Evolutionary conservation across 805 yeast species (phyloP).

Genomic region (Candida peoriensis): DNA sequence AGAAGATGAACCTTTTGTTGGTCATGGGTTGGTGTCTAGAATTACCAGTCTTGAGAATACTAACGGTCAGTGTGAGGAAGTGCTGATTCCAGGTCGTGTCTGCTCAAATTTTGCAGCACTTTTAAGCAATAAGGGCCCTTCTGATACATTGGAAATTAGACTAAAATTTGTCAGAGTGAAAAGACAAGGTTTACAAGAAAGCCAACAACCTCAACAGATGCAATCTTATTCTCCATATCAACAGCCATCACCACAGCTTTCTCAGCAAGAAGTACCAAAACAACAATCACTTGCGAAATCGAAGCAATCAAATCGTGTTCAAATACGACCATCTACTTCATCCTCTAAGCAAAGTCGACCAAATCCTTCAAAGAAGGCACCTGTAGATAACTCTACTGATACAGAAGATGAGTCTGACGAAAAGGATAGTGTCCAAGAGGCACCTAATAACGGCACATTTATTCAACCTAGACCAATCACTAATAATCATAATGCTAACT

Average conservation of each 20-base stretch:
- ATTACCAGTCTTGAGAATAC: slow-evolving; percentile 24
- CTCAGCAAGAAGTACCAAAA: slow-evolving; percentile 1
- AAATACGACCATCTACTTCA: too few relatives aligned
- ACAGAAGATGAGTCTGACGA: slow-evolving; percentile 20
- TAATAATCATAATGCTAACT: too few relatives aligned
- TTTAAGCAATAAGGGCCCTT: slow-evolving; percentile 28
- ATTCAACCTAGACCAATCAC: slow-evolving; percentile 13
- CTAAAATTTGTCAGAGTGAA: slow-evolving; percentile 35
- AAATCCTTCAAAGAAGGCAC: slow-evolving; percentile 11
- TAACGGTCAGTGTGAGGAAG: slow-evolving; percentile 15
- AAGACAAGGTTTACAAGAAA: slow-evolving; percentile 6
- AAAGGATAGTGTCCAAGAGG: background rate
- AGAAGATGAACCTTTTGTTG: slow-evolving; percentile 47
- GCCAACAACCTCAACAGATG: slow-evolving; percentile 7
- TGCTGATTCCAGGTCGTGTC: slow-evolving; percentile 50
- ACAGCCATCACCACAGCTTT: slow-evolving; percentile 8
- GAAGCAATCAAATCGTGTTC: too few relatives aligned
- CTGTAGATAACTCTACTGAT: slow-evolving; percentile 14
- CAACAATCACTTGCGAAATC: background rate
- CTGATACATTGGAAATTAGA: slow-evolving; percentile 53
- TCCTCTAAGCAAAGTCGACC: too few relatives aligned
- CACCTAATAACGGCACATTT: slow-evolving; percentile 7
- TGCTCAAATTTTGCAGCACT: slow-evolving; percentile 52
- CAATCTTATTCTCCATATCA: slow-evolving; percentile 2
- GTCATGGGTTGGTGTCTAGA: slow-evolving; percentile 37